These are phyloP conservation scores for Cryptomeria japonica DNA, from an alignment of 75 land plant species.

Conservation along the genomic window DNA sequence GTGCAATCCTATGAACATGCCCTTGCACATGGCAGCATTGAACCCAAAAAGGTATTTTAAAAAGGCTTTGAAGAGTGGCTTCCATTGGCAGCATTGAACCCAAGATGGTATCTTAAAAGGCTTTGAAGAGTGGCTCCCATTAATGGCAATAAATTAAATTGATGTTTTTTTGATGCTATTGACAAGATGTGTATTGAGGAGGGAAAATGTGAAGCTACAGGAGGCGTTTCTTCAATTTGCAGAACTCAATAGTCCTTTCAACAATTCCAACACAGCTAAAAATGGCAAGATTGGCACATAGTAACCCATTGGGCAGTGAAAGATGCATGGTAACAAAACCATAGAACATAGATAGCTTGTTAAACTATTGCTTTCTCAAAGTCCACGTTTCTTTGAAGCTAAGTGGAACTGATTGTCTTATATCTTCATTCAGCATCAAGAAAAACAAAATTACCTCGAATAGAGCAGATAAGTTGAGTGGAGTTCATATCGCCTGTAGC, in stretches of 20 bases:
- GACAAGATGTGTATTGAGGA: background rate
- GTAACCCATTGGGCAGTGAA: background rate
- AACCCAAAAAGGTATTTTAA: background rate
- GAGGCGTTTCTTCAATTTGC: background rate
- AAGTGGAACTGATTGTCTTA: background rate
- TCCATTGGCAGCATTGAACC: background rate
- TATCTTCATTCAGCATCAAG: background rate
- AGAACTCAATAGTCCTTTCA: background rate
- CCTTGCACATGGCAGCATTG: background rate
- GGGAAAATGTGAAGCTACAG: background rate
- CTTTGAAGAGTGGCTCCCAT: too few species aligned
- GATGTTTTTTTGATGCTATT: background rate
- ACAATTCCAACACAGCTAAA: background rate
- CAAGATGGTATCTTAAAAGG: background rate
- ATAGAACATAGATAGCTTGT: background rate
- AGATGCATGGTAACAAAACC: background rate
- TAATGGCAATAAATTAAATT: background rate
- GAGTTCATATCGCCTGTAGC: background rate
- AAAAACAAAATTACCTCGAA: background rate
- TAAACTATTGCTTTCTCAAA: background rate
- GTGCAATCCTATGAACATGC: background rate
- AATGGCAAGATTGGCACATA: background rate
- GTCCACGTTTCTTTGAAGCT: background rate
- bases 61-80: background rate
- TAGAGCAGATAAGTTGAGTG: background rate